Evolutionary conservation across 108 stramenopile species (phyloP).

Genomic region (Fragilaria radians): DNA sequence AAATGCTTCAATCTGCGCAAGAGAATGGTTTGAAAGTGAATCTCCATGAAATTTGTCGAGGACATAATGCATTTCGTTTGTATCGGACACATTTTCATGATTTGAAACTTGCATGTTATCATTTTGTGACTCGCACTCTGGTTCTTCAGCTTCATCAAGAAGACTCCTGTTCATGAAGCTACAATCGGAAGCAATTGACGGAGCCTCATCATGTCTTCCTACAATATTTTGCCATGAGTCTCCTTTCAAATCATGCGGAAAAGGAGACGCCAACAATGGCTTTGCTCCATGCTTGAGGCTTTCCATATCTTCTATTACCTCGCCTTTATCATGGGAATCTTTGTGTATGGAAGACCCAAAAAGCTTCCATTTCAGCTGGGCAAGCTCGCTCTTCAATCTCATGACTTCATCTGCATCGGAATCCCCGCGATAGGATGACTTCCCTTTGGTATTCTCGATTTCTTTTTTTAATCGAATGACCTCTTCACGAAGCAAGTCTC

Average conservation of each 20-base stretch:
- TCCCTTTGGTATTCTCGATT: slow-evolving; percentile 13
- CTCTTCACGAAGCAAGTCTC: slow-evolving; percentile 50
- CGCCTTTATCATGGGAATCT: neutral
- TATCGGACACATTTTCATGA: neutral
- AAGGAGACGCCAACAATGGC: neutral
- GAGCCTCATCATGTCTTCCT: too few relatives aligned
- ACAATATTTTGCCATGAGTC: neutral
- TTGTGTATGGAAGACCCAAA: neutral
- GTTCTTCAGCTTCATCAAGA: neutral
- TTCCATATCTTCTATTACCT: too few relatives aligned
- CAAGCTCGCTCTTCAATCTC: slow-evolving; percentile 25
- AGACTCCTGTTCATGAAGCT: slow-evolving; percentile 14
- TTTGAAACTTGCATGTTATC: neutral
- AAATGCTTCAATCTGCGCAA: neutral
- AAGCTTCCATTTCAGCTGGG: slow-evolving; percentile 19
- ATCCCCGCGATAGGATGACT: neutral
- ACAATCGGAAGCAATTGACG: neutral
- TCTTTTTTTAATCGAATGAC: slow-evolving; percentile 39
- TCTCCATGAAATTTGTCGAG: neutral
- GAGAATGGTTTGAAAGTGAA: neutral
- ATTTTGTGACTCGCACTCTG: neutral
- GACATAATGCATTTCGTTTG: neutral
- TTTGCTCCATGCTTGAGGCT: neutral
- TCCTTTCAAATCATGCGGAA: neutral
- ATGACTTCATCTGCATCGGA: slow-evolving; percentile 22